Evolutionary conservation across 2,329 filamentous ascomycete genomes (phyloP).

Genomic region (Claviceps quebecensis): DNA sequence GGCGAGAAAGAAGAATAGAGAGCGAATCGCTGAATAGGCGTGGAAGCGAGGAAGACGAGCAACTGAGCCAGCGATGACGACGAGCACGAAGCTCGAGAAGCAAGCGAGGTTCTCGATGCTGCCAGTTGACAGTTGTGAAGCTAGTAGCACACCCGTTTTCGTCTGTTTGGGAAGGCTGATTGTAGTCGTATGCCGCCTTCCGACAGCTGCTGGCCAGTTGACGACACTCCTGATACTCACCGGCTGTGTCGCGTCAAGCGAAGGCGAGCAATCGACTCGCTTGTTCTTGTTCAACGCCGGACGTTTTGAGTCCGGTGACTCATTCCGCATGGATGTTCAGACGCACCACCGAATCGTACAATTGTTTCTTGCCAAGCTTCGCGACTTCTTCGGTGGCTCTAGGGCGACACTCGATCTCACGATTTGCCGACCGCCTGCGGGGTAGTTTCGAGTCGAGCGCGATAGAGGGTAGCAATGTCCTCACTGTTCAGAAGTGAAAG

Average conservation of each 20-base stretch:
- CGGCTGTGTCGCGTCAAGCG: background rate
- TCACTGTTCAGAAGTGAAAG: background rate
- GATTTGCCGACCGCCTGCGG: background rate
- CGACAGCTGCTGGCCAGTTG: constrained; percentile 1
- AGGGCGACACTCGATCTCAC: background rate
- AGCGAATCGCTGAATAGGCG: background rate
- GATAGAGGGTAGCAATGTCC: background rate
- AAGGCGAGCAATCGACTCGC: background rate
- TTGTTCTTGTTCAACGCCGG: background rate
- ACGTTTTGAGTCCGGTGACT: background rate
- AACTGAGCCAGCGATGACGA: constrained; percentile 3
- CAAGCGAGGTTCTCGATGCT: constrained; percentile 1
- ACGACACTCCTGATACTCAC: background rate
- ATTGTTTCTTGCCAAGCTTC: background rate
- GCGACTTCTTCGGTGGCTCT: background rate
- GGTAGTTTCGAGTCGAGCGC: background rate
- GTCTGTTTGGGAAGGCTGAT: background rate
- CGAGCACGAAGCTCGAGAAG: background rate
- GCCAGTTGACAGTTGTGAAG: constrained; percentile 4
- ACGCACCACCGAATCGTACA: background rate
- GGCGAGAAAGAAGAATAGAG: constrained; percentile 7
- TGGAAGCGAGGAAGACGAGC: constrained; percentile 2
- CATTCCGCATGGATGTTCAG: background rate
- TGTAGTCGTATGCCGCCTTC: background rate
- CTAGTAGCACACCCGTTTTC: constrained; percentile 1